These are phyloP conservation scores for Phytophthora agathidicida DNA, from an alignment of 352 stramenopile genomes.

Conservation along the genomic window DNA sequence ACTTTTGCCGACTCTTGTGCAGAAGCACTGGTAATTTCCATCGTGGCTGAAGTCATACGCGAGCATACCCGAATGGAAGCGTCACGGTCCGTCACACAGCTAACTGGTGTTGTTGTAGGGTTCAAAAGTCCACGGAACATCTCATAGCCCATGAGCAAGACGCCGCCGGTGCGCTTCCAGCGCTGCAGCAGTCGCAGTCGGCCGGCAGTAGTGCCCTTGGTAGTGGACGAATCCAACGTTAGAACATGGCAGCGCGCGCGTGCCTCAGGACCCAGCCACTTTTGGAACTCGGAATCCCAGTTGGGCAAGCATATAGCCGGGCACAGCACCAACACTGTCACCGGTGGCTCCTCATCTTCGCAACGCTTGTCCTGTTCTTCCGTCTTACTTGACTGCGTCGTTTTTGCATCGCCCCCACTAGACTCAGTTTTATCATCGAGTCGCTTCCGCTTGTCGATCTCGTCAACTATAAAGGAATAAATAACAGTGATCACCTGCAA, in stretches of 20 bases:
- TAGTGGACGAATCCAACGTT: slow-evolving; percentile 63
- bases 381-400: background rate
- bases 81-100: slow-evolving; percentile 38
- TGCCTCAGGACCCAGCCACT: slow-evolving; percentile 90
- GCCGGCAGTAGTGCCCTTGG: slow-evolving; percentile 54
- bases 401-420: background rate
- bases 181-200: slow-evolving; percentile 67
- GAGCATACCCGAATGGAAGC: slow-evolving; percentile 70
- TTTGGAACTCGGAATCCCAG: slow-evolving; percentile 97
- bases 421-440: background rate
- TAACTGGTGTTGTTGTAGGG: slow-evolving; percentile 45
- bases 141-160: slow-evolving; percentile 90
- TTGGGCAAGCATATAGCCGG: slow-evolving; percentile 97
- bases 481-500: slow-evolving; percentile 87
- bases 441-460: slow-evolving; percentile 28
- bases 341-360: slow-evolving; percentile 18
- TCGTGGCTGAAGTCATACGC: slow-evolving; percentile 60
- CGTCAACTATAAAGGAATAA: slow-evolving; percentile 79
- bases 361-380: background rate
- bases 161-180: slow-evolving; percentile 78
- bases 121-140: slow-evolving; percentile 90
- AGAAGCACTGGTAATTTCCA: slow-evolving; percentile 66
- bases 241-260: slow-evolving; percentile 62
- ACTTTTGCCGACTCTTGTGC: slow-evolving; percentile 53
- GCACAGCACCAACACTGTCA: slow-evolving; percentile 92